Evolutionary conservation across 192 early-diverging fungal species (phyloP).

Genomic region (Gonapodya prolifera): DNA sequence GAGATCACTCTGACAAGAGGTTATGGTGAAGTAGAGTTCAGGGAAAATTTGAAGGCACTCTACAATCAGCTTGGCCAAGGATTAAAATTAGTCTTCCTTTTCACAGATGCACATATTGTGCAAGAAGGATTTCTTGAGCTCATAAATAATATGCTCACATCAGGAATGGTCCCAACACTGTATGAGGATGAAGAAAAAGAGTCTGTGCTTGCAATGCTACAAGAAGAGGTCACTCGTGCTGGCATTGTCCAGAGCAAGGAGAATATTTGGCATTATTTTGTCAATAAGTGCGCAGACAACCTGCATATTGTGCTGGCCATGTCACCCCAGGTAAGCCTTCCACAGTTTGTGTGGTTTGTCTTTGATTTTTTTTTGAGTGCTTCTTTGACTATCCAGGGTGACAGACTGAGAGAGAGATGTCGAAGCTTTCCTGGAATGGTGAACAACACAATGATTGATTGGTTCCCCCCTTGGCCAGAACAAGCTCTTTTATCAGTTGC

Average conservation of each 20-base stretch:
- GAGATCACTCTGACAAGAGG: conserved; percentile 51
- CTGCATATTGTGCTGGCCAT: conserved; percentile 54
- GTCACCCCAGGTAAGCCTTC: conserved; percentile 32
- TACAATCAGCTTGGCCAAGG: conserved; percentile 46
- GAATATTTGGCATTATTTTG: conserved; percentile 56
- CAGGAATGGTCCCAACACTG: conserved; percentile 48
- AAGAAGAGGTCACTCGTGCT: conserved; percentile 37
- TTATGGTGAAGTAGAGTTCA: conserved; percentile 36
- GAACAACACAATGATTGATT: conserved; percentile 47
- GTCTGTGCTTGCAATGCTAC: conserved; percentile 33
- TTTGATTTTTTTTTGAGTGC: conserved; percentile 21
- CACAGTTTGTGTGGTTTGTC: not conserved
- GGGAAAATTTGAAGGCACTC: conserved; percentile 55
- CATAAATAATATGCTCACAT: conserved; percentile 55
- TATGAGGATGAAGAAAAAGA: conserved; percentile 53
- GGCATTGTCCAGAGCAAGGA: conserved; percentile 43
- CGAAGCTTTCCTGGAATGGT: conserved; percentile 50
- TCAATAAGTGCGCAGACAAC: conserved; percentile 48
- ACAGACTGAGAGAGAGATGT: conserved; percentile 50
- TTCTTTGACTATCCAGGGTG: conserved; percentile 48
- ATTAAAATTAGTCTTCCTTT: conserved; percentile 42
- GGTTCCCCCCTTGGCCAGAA: conserved; percentile 48
- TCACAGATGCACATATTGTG: conserved; percentile 53
- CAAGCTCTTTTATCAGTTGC: conserved; percentile 31
- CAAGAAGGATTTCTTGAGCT: conserved; percentile 49